A percentile compares a stretch with the other conserved stretches of the same genome.
Conservation (phyloP, 441 rosid genomes). For the Croton laevigatus region DNA sequence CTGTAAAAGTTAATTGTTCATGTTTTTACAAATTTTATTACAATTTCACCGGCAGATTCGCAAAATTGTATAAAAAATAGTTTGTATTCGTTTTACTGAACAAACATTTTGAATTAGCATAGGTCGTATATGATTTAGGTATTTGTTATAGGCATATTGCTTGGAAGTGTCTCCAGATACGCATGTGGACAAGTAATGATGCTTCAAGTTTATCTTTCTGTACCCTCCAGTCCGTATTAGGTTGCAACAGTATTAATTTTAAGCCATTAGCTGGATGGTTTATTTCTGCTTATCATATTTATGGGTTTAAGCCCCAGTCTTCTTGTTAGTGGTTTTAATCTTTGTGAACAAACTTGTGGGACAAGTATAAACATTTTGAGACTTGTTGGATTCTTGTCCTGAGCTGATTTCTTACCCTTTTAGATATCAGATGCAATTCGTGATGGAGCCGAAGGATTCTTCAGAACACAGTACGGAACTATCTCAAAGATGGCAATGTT, state of each 20-base stretch:
- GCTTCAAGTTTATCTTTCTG: neutral
- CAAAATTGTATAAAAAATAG: too few relatives aligned
- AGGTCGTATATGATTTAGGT: too few relatives aligned
- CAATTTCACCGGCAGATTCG: neutral
- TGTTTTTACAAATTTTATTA: too few relatives aligned
- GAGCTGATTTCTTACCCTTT: constrained; percentile 35
- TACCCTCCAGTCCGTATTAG: neutral
- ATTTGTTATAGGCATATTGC: neutral
- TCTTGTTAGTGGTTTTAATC: neutral
- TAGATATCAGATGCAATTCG: constrained; percentile 99
- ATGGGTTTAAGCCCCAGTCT: neutral
- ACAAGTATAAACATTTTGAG: constrained; percentile 4
- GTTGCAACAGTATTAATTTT: neutral
- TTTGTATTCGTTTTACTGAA: neutral
- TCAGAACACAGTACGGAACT: constrained; percentile 94
- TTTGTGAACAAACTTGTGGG: neutral
- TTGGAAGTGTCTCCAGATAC: neutral
- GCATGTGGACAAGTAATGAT: neutral
- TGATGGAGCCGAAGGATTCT: constrained; percentile 99
- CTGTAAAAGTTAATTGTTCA: too few relatives aligned
- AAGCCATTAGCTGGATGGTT: neutral
- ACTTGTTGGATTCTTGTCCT: constrained; percentile 20
- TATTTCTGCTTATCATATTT: neutral
- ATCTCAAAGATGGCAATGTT: constrained; percentile 93
- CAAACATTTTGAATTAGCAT: constrained; percentile 1